phyloP scores from a whole-genome alignment of 73 alveolate species.

The Diophrys appendiculata region DNA sequence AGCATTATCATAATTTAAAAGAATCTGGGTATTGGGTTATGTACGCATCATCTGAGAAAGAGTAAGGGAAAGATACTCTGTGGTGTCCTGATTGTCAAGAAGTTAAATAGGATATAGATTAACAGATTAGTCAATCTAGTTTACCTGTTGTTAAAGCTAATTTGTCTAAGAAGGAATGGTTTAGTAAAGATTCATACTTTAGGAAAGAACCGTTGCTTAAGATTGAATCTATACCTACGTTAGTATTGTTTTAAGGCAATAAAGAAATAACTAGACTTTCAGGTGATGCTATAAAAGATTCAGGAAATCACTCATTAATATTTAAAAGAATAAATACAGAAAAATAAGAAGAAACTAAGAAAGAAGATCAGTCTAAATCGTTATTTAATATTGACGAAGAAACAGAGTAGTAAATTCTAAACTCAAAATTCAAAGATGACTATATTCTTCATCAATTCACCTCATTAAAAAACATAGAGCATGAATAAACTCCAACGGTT shows the following conservation, averaged over 20 bases:
- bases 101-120: slow-evolving; percentile 30
- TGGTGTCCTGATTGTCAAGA: slow-evolving; percentile 19
- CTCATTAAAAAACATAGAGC: background rate
- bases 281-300: background rate
- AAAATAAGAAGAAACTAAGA: background rate
- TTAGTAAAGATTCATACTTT: background rate
- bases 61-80: background rate
- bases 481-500: slow-evolving; percentile 8
- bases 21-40: background rate
- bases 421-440: background rate
- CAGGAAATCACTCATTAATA: background rate
- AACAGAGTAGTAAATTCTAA: too few species aligned
- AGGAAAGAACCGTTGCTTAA: background rate
- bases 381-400: background rate
- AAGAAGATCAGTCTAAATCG: background rate
- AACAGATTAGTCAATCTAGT: background rate
- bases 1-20: background rate
- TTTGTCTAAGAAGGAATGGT: background rate
- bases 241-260: background rate
- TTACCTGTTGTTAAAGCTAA: background rate
- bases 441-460: background rate
- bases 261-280: background rate
- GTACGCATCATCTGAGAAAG: background rate
- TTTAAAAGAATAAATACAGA: background rate
- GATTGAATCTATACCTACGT: background rate